Base-by-base conservation (phyloP, 805 yeast species). In the Lipomyces sp. region DNA sequence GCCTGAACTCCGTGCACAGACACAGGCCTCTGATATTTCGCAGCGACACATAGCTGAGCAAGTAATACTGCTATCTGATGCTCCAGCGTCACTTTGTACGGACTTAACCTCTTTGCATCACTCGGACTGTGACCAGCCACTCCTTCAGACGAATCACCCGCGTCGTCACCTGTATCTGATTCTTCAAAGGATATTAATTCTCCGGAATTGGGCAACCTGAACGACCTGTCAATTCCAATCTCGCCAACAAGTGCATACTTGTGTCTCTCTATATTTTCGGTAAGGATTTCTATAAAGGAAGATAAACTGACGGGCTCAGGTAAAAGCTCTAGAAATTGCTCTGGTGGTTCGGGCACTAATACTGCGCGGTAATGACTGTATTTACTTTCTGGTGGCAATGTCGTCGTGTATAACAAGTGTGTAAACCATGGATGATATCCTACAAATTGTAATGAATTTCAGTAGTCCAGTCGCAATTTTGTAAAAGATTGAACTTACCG, bases 371-470 rank as follows among this genome's bases (percentile, higher is more conserved):
- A 93, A 75, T 93, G 98, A 2, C 67, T 73, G 18, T 53, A 24
- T 71, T 87, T 88, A 42, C 73, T 69, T 1, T 64, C 66, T 2
- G 69, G 64, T 35, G 67, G 65, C 4, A 13, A 57, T 0, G 71
- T 66, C 0, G 72, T 75, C n/a, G 77, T 72, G 1, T 84, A 78
- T 69, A 86, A 88, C 24, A 88, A 69, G 75, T 93, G 97, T 2
- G 87, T 78, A 73, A 85, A 93, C 98, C 98, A 94, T 0, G 99
- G 99, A 77, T 94, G 99, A 1, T 92, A 80, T 0, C 98, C 97
- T 67, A 39, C 42, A 29, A 15, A 13, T n/a, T 29, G n/a, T 30
- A 7, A 51, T 39, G 60, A 33, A 39, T 29, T 15, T 35, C 50
- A 15, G 15, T 13, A 34, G 18, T 10, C 24, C 48, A 13, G 30